phyloP scores from a whole-genome alignment of 495 filamentous ascomycete species.

The Ramalina intermedia region DNA sequence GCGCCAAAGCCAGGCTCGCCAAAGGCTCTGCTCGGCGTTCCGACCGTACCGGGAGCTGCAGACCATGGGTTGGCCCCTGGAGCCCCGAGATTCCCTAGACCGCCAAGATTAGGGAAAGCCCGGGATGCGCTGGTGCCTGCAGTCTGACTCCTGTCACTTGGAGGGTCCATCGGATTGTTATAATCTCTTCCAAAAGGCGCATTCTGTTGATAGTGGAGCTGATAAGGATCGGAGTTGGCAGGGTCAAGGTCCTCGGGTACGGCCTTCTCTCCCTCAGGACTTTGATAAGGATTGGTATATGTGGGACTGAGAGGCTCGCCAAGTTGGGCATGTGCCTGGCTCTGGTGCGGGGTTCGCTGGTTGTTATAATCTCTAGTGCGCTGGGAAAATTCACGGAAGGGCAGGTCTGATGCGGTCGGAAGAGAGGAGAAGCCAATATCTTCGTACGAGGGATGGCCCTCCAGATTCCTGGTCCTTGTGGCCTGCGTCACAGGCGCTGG shows the following conservation, averaged over 20 bases:
- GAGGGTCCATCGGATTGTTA: conserved; percentile 43
- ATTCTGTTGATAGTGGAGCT: conserved; percentile 37
- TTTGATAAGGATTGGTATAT: conserved; percentile 94
- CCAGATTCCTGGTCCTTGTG: conserved; percentile 38
- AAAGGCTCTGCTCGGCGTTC: conserved; percentile 77
- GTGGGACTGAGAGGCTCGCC: conserved; percentile 74
- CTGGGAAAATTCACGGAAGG: conserved; percentile 48
- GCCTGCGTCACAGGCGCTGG: conserved; percentile 32
- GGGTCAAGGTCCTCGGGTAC: conserved; percentile 53
- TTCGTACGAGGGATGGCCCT: conserved; percentile 37
- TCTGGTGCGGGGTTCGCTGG: conserved; percentile 40
- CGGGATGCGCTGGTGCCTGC: conserved; percentile 65
- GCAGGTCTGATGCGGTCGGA: conserved; percentile 65
- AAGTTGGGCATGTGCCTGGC: conserved; percentile 30
- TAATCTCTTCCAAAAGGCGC: conserved; percentile 33
- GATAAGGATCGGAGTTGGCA: conserved; percentile 43
- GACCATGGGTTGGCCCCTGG: conserved; percentile 38
- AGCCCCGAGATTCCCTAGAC: conserved; percentile 41
- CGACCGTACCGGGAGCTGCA: conserved; percentile 40
- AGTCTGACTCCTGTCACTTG: conserved; percentile 73
- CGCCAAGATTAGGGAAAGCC: conserved; percentile 52
- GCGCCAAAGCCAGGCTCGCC: conserved; percentile 58
- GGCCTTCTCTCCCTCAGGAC: conserved; percentile 66
- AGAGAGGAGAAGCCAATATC: conserved; percentile 46
- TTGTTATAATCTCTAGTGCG: conserved; percentile 39